Conservation (phyloP, 164 flowering plant species). For the Tetracentron sinense region DNA sequence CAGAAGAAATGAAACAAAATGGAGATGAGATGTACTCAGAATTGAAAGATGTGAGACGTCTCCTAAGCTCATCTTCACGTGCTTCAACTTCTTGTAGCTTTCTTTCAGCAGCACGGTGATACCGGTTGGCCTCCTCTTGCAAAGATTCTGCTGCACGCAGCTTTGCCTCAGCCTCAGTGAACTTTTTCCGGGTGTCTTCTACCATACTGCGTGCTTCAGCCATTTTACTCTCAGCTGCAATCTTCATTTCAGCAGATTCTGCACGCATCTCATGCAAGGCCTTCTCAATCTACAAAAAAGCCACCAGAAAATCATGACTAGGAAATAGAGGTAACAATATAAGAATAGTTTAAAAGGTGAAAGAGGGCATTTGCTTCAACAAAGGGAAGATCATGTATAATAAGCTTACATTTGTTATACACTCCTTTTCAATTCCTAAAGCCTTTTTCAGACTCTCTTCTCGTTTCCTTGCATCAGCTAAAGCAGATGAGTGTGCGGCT, state of each 20-base stretch:
- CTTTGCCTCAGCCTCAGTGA: constrained; percentile 62
- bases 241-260: constrained; percentile 81
- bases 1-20: background rate
- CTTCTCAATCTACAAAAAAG: constrained; percentile 69
- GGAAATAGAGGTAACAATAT: background rate
- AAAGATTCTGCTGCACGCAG: constrained; percentile 66
- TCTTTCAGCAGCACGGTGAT: constrained; percentile 69
- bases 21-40: constrained; percentile 59
- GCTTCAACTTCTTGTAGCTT: constrained; percentile 82
- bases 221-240: constrained; percentile 67
- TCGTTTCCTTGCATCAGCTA: constrained; percentile 74
- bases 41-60: constrained; percentile 53
- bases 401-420: constrained; percentile 66
- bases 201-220: constrained; percentile 62
- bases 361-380: background rate
- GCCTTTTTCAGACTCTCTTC: constrained; percentile 79
- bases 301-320: background rate
- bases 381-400: background rate
- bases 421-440: constrained; percentile 77
- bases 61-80: constrained; percentile 83
- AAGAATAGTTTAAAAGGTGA: background rate
- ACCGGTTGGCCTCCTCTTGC: constrained; percentile 68
- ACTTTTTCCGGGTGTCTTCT: constrained; percentile 66
- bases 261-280: constrained; percentile 90
- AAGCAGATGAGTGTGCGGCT: constrained; percentile 52